phyloP scores from a whole-genome alignment of 805 yeast species.

The Candida dajiaensis region DNA sequence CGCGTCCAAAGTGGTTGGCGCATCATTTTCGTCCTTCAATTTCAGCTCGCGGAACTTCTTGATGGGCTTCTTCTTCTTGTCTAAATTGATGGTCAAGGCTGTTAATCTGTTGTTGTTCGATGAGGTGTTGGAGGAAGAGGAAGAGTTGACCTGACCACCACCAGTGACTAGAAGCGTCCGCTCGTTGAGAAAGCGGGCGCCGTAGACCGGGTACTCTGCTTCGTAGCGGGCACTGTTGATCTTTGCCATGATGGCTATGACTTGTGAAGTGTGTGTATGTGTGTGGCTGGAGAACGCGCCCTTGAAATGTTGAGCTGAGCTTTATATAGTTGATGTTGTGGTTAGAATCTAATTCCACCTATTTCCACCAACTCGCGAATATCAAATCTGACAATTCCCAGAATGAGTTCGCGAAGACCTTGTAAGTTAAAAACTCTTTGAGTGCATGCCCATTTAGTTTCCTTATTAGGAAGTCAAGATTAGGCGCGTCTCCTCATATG shows the following conservation, averaged over 20 bases:
- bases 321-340: not conserved
- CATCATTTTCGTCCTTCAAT: constrained; percentile 64
- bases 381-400: not conserved
- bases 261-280: not conserved
- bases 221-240: constrained; percentile 17
- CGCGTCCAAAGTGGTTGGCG: constrained; percentile 76
- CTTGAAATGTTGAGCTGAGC: not conserved
- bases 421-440: too few relatives aligned
- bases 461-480: not conserved
- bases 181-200: constrained; percentile 65
- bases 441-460: too few relatives aligned
- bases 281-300: not conserved
- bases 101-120: constrained; percentile 58
- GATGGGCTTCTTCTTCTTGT: constrained; percentile 40
- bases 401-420: not conserved
- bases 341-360: too few relatives aligned
- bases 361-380: not conserved
- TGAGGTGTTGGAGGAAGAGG: constrained; percentile 32
- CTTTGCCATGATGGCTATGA: constrained; percentile 19
- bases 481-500: too few relatives aligned
- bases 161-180: constrained; percentile 72
- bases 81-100: constrained; percentile 57
- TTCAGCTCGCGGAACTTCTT: constrained; percentile 67
- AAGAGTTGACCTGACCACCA: constrained; percentile 48
- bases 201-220: constrained; percentile 73